Evolutionary conservation across 2,329 filamentous ascomycete species (phyloP).

Genomic region (Bipolaris victoriae): DNA sequence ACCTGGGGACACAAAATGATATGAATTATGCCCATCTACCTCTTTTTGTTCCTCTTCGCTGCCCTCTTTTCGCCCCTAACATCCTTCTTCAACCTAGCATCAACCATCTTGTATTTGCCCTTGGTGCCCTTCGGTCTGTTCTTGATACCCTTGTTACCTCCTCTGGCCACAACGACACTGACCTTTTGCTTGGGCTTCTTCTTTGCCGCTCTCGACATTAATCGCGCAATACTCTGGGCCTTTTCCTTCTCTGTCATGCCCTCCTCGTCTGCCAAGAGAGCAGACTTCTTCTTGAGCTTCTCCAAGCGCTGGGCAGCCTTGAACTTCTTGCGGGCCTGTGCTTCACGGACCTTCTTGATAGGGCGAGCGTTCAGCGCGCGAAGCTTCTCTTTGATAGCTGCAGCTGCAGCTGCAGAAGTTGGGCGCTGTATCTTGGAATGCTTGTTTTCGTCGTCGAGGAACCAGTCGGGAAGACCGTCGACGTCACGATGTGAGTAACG

Average conservation of each 20-base stretch:
- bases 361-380: slow-evolving; percentile 92
- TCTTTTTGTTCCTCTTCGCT: slow-evolving; percentile 71
- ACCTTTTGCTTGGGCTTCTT: slow-evolving; percentile 85
- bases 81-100: slow-evolving; percentile 96
- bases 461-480: slow-evolving; percentile 96
- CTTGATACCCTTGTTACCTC: slow-evolving; percentile 81
- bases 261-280: slow-evolving; percentile 85
- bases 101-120: slow-evolving; percentile 97
- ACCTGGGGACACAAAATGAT: neutral
- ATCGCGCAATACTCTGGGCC: slow-evolving; percentile 77
- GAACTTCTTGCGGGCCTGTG: slow-evolving; percentile 95
- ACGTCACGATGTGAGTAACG: slow-evolving; percentile 88
- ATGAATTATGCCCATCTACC: slow-evolving; percentile 2
- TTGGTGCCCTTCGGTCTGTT: slow-evolving; percentile 90
- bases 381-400: slow-evolving; percentile 92
- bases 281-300: slow-evolving; percentile 97
- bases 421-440: slow-evolving; percentile 87
- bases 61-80: slow-evolving; percentile 82
- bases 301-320: slow-evolving; percentile 89
- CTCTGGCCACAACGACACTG: slow-evolving; percentile 86
- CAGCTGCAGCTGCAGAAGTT: slow-evolving; percentile 87
- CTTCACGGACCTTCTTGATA: slow-evolving; percentile 98
- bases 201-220: slow-evolving; percentile 81
- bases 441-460: slow-evolving; percentile 85
- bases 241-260: slow-evolving; percentile 96